These are phyloP conservation scores for Cladorrhinum sp. DNA, from an alignment of 2,329 filamentous ascomycete genomes.

Conservation along the genomic window DNA sequence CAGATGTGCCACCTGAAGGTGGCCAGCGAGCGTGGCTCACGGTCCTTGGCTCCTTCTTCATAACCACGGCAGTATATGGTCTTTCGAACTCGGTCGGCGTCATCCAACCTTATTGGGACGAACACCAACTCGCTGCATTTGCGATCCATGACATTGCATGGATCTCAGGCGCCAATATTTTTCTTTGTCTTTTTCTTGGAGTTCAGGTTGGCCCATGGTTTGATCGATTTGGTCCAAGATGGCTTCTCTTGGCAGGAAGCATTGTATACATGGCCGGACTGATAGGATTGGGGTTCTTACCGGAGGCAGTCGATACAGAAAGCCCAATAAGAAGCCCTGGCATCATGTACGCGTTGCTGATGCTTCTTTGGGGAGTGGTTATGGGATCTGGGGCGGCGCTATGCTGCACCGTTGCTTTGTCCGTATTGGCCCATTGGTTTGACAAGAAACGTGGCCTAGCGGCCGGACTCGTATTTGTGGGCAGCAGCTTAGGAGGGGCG, in stretches of 20 bases:
- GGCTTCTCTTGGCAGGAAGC: slow-evolving; percentile 11
- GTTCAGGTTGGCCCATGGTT: slow-evolving; percentile 17
- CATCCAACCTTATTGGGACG: slow-evolving; percentile 12
- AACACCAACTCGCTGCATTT: slow-evolving; percentile 8
- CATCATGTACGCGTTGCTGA: slow-evolving; percentile 8
- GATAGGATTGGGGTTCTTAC: slow-evolving; percentile 10
- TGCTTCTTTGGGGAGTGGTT: slow-evolving; percentile 11
- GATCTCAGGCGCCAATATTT: slow-evolving; percentile 53
- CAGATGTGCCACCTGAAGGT: slow-evolving; percentile 10
- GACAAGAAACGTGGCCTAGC: slow-evolving; percentile 8
- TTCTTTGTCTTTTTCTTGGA: slow-evolving; percentile 16
- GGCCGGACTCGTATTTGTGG: slow-evolving; percentile 13
- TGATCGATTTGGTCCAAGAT: slow-evolving; percentile 15
- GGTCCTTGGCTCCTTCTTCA: slow-evolving; percentile 11
- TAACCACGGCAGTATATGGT: slow-evolving; percentile 14
- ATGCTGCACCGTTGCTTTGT: slow-evolving; percentile 13
- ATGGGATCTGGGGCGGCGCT: slow-evolving; percentile 13
- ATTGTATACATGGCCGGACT: slow-evolving; percentile 5
- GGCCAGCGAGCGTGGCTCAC: slow-evolving; percentile 14
- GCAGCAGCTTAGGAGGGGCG: slow-evolving; percentile 12
- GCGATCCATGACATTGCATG: slow-evolving; percentile 12
- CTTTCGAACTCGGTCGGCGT: slow-evolving; percentile 15
- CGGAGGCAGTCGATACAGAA: neutral
- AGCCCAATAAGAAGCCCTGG: neutral
- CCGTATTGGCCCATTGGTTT: slow-evolving; percentile 17